Evolutionary conservation across 805 yeast species (phyloP), one percentile per base, ranked within the genome.

Genomic region (Candida golubevii): DNA sequence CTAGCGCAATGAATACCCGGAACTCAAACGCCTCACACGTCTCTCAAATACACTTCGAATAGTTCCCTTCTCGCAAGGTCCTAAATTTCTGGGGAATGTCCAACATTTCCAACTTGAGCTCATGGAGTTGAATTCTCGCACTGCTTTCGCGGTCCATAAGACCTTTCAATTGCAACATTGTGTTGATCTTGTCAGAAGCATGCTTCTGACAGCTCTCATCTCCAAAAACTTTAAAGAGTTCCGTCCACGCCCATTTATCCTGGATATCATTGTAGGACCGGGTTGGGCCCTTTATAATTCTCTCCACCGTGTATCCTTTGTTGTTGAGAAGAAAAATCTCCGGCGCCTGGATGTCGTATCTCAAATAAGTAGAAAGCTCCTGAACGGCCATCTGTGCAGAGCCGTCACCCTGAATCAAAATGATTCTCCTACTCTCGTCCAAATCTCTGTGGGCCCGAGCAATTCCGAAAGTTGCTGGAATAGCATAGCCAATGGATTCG

Each of bases 321-420:
- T 90, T 89, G 66, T 90, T 90, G 65, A 88, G 68, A 41, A 89
- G 63, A 53, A 89, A 76, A 23, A 90, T 74, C 33, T 83, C 77
- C 26, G 95, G 87, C 15, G 53, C 47, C 31, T 76, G 77, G 36
- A 85, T 70, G 14, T 72, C 69, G 49, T 75, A 68, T 48, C 86
- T 75, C 32, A 84, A 61, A 57, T 78, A 78, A 4, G 86, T 73
- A 0, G 88, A 78, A 36, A 83, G 63, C 59, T 89, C 97, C 71
- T 89, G 96, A 43, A 85, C 72, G 6, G 96, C 88, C 95, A 89
- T 86, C 69, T 88, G 95, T 2, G 96, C 91, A 2, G 95, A 82
- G 1, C 97, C 97, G 62, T 90, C 97, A 44, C 97, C 97, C 69
- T 85, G 89, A 15, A 88, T 66, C 18, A 88, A 68, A 14, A 87